Conservation (phyloP, 345 rosid genomes). For the Noccaea caerulescens region DNA sequence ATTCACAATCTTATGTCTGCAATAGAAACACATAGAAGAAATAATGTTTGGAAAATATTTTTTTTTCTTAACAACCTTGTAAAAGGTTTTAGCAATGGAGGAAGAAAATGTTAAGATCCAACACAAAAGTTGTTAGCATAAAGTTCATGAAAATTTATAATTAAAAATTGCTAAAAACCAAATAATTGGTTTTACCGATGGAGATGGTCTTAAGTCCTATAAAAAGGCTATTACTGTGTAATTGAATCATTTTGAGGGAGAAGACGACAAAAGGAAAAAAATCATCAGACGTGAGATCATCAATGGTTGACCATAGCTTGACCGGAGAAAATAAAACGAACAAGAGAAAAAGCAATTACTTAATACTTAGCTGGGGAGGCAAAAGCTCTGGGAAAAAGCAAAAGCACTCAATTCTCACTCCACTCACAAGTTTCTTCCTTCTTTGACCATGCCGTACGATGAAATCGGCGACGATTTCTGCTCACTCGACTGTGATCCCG, state of each 20-base stretch:
- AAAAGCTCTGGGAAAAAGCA: slow-evolving; percentile 19
- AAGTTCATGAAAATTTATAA: too few relatives aligned
- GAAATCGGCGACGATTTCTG: slow-evolving; percentile 19
- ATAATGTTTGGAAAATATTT: too few relatives aligned
- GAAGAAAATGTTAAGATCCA: too few relatives aligned
- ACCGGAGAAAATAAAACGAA: slow-evolving; percentile 6
- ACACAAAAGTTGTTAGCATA: too few relatives aligned
- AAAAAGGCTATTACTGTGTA: not conserved
- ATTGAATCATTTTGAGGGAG: not conserved
- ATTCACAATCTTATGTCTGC: too few relatives aligned
- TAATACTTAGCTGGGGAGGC: slow-evolving; percentile 22
- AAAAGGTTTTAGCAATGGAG: too few relatives aligned
- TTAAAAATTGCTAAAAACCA: not conserved
- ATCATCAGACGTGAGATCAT: slow-evolving; percentile 12
- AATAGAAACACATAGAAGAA: too few relatives aligned
- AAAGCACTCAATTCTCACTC: slow-evolving; percentile 24
- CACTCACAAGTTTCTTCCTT: slow-evolving; percentile 29
- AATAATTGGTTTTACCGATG: too few relatives aligned
- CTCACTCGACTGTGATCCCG: slow-evolving; percentile 18
- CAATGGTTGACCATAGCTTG: slow-evolving; percentile 36
- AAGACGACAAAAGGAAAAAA: not conserved
- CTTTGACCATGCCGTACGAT: slow-evolving; percentile 42
- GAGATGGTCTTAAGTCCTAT: not conserved
- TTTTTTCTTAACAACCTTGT: too few relatives aligned
- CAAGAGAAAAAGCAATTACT: slow-evolving; percentile 5